Evolutionary conservation across 2,329 filamentous ascomycete genomes (phyloP), one percentile per base, ranked within the genome.

Genomic region (Dendryphion nanum): DNA sequence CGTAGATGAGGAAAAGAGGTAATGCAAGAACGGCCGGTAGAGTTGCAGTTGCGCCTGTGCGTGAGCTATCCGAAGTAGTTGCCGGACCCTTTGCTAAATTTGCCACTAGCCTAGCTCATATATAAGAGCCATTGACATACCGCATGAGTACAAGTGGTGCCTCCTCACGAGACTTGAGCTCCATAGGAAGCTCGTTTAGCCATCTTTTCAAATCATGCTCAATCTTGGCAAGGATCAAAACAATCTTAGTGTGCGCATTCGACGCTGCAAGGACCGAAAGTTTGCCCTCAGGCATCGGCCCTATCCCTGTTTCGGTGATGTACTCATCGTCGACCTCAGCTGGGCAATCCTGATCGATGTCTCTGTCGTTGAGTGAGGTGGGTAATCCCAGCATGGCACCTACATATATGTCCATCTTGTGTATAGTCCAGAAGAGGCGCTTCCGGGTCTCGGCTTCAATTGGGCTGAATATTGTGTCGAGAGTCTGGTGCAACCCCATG

Each of bases 11-110:
- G 81, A 81, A 6, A 86, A 89, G n/a, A 89, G 82, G 50, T 91
- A 93, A 59, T 93, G 88, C 10, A 93, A 69, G 60, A 93, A 93
- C 0, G 88, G 88, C 14, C 88, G 75, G 55, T 93, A 93, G 2
- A 93, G 70, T 56, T 91, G 81, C 62, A 93, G 82, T 57, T 91
- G 87, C 4, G 89, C 85, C 55, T 91, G 86, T 2, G 85, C 85
- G 59, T 86, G 91, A n/a, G 83, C 79, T 64, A 93, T 83, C 23
- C 86, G 77, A 15, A 93, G 71, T 17, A 90, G 71, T 46, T 89
- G 87, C 42, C 88, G 86, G n/a, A 76, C 70, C 38, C 78, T 78
- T 42, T 4, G 19, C 28, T 31, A 17, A 4, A 10, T 12, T 33
- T 10, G 15, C 6, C 12, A 19, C 3, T 8, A 30, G 13, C 16